These are phyloP conservation scores for Esteya vermicola DNA, from an alignment of 2,329 filamentous ascomycete species.

Conservation along the genomic window DNA sequence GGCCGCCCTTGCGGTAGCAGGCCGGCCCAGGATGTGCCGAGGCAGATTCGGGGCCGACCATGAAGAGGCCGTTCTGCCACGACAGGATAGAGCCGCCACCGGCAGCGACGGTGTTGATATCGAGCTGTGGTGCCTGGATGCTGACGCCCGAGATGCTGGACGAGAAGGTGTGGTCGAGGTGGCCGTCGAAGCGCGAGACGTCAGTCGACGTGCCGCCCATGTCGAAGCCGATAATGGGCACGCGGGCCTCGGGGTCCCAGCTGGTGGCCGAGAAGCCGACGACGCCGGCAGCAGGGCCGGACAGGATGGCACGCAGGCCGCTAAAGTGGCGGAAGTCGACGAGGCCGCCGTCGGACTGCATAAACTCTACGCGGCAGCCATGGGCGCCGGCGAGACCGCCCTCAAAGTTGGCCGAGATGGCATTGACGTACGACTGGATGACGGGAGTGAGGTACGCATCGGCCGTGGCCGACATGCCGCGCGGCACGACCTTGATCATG, in stretches of 20 bases:
- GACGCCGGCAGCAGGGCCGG: slow-evolving; percentile 83
- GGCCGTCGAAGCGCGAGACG: slow-evolving; percentile 74
- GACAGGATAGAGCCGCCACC: slow-evolving; percentile 59
- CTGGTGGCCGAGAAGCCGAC: slow-evolving; percentile 87
- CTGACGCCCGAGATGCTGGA: slow-evolving; percentile 39
- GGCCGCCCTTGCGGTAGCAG: slow-evolving; percentile 52
- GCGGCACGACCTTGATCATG: slow-evolving; percentile 73
- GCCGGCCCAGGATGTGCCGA: slow-evolving; percentile 52
- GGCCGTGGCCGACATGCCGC: slow-evolving; percentile 63
- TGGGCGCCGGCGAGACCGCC: slow-evolving; percentile 65
- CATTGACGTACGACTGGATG: slow-evolving; percentile 59
- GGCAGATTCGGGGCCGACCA: slow-evolving; percentile 53
- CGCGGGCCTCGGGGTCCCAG: slow-evolving; percentile 70
- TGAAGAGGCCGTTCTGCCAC: slow-evolving; percentile 53
- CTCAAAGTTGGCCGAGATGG: slow-evolving; percentile 67
- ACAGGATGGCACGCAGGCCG: slow-evolving; percentile 72
- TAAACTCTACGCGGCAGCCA: slow-evolving; percentile 73
- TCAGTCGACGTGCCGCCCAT: slow-evolving; percentile 94
- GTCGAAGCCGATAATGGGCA: slow-evolving; percentile 84
- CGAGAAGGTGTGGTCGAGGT: slow-evolving; percentile 89
- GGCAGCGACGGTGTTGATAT: slow-evolving; percentile 60
- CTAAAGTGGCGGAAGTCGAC: slow-evolving; percentile 71
- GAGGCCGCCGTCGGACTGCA: slow-evolving; percentile 72
- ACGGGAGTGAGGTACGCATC: slow-evolving; percentile 70
- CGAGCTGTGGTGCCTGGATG: slow-evolving; percentile 1